Evolutionary conservation across 129 eudicot species (phyloP).

Genomic region (Flaveria sonorensis): DNA sequence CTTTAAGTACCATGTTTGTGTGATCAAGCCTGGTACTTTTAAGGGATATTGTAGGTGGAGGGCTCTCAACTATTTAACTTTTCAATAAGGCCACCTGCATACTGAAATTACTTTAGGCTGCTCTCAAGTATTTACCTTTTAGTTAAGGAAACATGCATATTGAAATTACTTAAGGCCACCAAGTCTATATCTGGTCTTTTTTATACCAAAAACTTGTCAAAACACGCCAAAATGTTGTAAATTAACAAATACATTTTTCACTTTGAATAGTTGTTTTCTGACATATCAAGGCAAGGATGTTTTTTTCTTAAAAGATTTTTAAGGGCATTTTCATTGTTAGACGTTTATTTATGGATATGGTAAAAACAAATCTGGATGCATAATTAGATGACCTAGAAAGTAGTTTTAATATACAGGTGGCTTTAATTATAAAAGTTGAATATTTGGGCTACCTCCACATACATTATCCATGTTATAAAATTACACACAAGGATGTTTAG

Average conservation of each 20-base stretch:
- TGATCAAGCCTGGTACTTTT: constrained; percentile 4
- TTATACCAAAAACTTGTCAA: background rate
- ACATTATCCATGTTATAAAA: background rate
- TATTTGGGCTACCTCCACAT: background rate
- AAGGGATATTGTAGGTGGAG: background rate
- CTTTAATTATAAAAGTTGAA: background rate
- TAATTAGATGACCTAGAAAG: background rate
- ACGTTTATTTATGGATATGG: background rate
- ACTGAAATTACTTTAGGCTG: background rate
- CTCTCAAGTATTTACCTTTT: no score
- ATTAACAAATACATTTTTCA: background rate
- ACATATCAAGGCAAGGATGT: background rate
- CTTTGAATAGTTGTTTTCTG: background rate
- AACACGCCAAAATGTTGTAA: background rate
- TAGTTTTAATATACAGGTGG: background rate
- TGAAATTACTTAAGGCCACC: no score
- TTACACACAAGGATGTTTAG: background rate
- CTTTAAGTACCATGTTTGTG: background rate
- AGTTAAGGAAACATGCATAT: no score
- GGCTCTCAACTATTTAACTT: background rate
- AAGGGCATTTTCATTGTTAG: background rate
- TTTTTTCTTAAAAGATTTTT: background rate
- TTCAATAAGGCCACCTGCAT: background rate
- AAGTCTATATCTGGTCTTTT: no score
- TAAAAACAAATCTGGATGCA: background rate